A percentile compares a stretch with the other conserved stretches of the same genome.
Evolutionary conservation across 2,329 filamentous ascomycete genomes (phyloP).

Genomic region (Alternaria incomplexa): DNA sequence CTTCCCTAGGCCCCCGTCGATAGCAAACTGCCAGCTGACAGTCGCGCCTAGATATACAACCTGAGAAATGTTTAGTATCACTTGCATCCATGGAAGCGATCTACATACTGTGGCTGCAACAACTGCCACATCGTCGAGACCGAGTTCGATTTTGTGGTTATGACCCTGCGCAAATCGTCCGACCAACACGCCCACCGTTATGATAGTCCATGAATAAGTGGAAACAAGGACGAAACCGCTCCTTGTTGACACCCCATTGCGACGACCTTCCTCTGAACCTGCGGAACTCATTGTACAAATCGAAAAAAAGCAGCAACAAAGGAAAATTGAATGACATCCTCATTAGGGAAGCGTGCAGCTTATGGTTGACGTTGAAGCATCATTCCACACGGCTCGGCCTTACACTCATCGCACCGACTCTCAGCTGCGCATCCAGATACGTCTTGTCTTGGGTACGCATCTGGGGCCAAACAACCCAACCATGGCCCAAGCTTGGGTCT

Average conservation of each 20-base stretch:
- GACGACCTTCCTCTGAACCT: slow-evolving; percentile 5
- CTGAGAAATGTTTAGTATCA: slow-evolving; percentile 11
- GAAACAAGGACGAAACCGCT: slow-evolving; percentile 24
- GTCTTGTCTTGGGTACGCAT: neutral
- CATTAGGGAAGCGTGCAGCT: neutral
- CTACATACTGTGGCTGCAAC: slow-evolving; percentile 19
- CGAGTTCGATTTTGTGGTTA: slow-evolving; percentile 19
- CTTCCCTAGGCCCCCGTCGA: slow-evolving; percentile 24
- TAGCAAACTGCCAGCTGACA: slow-evolving; percentile 21
- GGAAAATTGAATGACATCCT: neutral
- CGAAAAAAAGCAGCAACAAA: neutral
- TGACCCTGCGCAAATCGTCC: slow-evolving; percentile 18
- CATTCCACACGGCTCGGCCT: neutral
- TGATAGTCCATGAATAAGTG: slow-evolving; percentile 24
- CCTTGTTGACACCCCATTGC: slow-evolving; percentile 12
- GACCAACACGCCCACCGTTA: slow-evolving; percentile 16
- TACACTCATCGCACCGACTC: neutral
- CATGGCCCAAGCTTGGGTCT: neutral
- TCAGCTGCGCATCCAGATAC: neutral
- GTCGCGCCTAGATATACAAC: slow-evolving; percentile 16
- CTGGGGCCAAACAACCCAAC: neutral
- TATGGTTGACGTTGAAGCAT: neutral
- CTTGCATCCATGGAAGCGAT: neutral
- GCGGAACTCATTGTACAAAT: neutral
- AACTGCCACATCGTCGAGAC: slow-evolving; percentile 21